phyloP scores from a whole-genome alignment of 345 rosid species.

The Trapa incisa region DNA sequence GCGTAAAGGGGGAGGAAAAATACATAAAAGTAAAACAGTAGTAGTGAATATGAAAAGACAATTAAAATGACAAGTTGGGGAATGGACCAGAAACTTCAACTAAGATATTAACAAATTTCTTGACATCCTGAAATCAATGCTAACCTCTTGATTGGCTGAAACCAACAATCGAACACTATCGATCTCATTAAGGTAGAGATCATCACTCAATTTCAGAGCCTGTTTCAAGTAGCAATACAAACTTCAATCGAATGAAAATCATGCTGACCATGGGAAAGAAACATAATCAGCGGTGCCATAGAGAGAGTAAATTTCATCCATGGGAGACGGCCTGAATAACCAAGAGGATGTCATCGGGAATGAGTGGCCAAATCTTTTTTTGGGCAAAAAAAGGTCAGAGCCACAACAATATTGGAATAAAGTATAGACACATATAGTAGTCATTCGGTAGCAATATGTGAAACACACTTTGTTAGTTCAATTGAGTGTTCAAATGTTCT shows the following conservation, averaged over 20 bases:
- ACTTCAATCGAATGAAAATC: conserved; percentile 7
- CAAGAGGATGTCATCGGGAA: too few species aligned
- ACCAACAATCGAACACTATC: conserved; percentile 74
- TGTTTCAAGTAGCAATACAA: conserved; percentile 11
- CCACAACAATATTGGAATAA: background rate
- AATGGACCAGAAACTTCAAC: background rate
- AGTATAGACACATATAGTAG: background rate
- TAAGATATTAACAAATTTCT: background rate
- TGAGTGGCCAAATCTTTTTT: too few species aligned
- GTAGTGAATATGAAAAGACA: background rate
- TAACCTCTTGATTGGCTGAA: conserved; percentile 87
- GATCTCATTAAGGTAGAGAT: conserved; percentile 84
- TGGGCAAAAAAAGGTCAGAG: background rate
- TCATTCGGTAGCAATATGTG: background rate
- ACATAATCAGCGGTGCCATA: background rate
- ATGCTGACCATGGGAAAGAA: background rate
- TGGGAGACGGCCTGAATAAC: background rate
- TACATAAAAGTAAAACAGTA: background rate
- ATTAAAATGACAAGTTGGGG: background rate
- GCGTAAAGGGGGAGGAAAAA: background rate
- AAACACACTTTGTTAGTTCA: background rate
- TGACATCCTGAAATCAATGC: background rate
- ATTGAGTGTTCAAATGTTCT: background rate
- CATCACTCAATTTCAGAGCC: conserved; percentile 82
- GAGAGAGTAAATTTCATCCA: background rate